phyloP scores from a whole-genome alignment of 495 filamentous ascomycete genomes.

The Penicillium lagena region DNA sequence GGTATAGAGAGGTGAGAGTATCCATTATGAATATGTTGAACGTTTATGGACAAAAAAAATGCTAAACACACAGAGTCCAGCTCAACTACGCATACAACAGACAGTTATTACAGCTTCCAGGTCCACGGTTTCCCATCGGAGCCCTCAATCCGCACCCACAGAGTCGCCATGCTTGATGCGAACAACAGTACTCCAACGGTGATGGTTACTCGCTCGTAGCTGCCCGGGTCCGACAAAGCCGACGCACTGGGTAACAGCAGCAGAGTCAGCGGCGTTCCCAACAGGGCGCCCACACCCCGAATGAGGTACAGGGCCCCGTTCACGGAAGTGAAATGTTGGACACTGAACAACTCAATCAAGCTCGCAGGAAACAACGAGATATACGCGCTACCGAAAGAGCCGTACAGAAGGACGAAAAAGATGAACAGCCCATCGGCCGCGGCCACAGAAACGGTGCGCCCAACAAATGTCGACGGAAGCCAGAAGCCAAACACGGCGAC shows the following conservation, averaged over 20 bases:
- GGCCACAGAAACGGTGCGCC: conserved; percentile 10
- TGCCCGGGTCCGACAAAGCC: conserved; percentile 12
- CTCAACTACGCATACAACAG: too few species aligned
- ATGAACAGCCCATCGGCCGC: conserved; percentile 38
- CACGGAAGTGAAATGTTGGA: conserved; percentile 51
- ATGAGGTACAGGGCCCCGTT: conserved; percentile 53
- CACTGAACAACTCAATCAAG: conserved; percentile 52
- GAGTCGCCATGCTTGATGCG: conserved; percentile 25
- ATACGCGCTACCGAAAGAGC: conserved; percentile 41
- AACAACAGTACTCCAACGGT: conserved; percentile 24
- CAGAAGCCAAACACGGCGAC: conserved; percentile 43
- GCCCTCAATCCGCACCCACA: conserved; percentile 31
- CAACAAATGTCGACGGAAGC: conserved; percentile 28
- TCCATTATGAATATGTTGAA: too few species aligned
- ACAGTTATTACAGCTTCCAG: conserved; percentile 15
- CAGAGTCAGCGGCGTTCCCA: conserved; percentile 44
- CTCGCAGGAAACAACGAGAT: conserved; percentile 34
- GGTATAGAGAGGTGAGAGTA: too few species aligned
- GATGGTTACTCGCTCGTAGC: conserved; percentile 23
- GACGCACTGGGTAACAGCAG: conserved; percentile 24
- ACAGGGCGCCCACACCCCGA: conserved; percentile 46
- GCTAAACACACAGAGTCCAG: too few species aligned
- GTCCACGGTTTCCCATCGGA: conserved; percentile 10
- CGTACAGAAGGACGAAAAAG: conserved; percentile 47
- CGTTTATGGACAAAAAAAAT: too few species aligned